Conservation (phyloP, 163 green algal species). For the Volvox carteri region DNA sequence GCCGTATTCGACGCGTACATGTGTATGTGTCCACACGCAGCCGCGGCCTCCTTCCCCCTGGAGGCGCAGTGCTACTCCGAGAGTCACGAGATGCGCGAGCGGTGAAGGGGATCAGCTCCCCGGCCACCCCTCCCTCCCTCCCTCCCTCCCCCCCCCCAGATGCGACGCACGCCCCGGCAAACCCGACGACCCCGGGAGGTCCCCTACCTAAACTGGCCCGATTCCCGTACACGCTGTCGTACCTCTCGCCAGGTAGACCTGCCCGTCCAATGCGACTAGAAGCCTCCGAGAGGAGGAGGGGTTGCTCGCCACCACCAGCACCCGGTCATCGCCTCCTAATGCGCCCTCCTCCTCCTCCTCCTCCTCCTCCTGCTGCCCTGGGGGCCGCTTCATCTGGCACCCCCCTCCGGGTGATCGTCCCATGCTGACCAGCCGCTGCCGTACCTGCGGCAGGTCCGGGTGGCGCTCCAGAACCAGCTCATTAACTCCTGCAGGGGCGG, state of each 20-base stretch:
- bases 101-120: too few relatives aligned
- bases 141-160: too few relatives aligned
- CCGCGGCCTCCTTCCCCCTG: too few relatives aligned
- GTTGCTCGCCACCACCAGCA: slow-evolving; percentile 31
- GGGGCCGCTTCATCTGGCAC: neutral
- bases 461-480: slow-evolving; percentile 29
- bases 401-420: neutral
- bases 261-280: slow-evolving; percentile 11
- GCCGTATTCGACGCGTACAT: too few relatives aligned
- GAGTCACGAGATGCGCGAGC: too few relatives aligned
- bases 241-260: slow-evolving; percentile 35
- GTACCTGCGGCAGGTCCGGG: neutral
- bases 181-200: too few relatives aligned
- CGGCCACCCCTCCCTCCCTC: too few relatives aligned
- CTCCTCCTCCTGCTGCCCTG: neutral
- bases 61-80: too few relatives aligned
- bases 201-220: too few relatives aligned
- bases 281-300: neutral
- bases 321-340: neutral
- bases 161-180: too few relatives aligned
- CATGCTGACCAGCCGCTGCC: slow-evolving; percentile 25
- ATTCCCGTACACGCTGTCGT: neutral
- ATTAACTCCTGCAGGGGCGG: neutral
- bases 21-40: too few relatives aligned
- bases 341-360: neutral